Evolutionary conservation across 768 basidiomycete genomes (phyloP).

Genomic region (Suillus sp.): DNA sequence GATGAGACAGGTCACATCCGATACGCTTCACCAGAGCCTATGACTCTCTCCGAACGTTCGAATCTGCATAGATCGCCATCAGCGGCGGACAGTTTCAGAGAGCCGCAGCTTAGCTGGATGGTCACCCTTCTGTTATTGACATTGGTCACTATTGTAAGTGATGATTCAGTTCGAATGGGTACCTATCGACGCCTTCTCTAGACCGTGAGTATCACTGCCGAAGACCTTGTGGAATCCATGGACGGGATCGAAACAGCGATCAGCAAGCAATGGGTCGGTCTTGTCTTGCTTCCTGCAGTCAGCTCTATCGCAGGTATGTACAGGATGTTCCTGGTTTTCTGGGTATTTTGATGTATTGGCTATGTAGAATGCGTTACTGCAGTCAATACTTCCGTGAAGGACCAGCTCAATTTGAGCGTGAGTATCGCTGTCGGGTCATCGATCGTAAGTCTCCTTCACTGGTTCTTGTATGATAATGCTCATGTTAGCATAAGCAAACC

Average conservation of each 20-base stretch:
- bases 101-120: constrained; percentile 59
- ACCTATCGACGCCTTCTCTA: constrained; percentile 18
- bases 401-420: constrained; percentile 80
- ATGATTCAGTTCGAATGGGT: not conserved
- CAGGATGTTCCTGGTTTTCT: not conserved
- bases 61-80: constrained; percentile 19
- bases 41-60: constrained; percentile 18
- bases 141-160: constrained; percentile 62
- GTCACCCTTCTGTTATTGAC: constrained; percentile 58
- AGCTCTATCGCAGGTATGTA: constrained; percentile 73
- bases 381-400: constrained; percentile 84
- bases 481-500: constrained; percentile 58
- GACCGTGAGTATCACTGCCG: constrained; percentile 64
- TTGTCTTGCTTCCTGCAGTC: constrained; percentile 87
- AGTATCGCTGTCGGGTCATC: constrained; percentile 83
- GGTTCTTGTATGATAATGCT: constrained; percentile 1
- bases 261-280: constrained; percentile 85
- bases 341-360: not conserved
- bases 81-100: constrained; percentile 36
- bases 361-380: constrained; percentile 82
- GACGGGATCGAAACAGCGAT: constrained; percentile 71
- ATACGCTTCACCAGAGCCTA: constrained; percentile 16
- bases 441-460: constrained; percentile 48
- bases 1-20: constrained; percentile 9
- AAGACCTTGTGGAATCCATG: constrained; percentile 83